These are phyloP conservation scores for Trichoderma hamatum DNA, from an alignment of 2,329 filamentous ascomycete species.

Conservation along the genomic window DNA sequence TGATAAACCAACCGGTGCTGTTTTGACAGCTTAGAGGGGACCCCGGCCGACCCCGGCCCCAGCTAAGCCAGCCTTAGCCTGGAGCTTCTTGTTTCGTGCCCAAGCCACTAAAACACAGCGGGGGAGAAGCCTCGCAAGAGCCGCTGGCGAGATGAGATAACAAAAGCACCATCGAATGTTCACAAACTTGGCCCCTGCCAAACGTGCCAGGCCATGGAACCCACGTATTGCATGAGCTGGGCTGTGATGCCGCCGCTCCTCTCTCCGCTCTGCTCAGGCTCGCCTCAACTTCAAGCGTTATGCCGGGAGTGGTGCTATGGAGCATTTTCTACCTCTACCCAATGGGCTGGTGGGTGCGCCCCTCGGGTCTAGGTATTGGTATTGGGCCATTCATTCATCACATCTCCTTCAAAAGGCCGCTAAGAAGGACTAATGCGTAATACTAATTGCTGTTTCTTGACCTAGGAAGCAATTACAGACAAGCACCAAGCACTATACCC, in stretches of 20 bases:
- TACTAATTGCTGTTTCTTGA: too few species aligned
- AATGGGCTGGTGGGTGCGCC: background rate
- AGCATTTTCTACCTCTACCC: background rate
- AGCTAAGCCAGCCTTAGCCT: background rate
- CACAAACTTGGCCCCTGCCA: background rate
- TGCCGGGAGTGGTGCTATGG: background rate
- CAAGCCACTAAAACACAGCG: slow-evolving; percentile 2
- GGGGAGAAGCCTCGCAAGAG: background rate
- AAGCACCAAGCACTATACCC: too few species aligned
- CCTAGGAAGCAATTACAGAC: too few species aligned
- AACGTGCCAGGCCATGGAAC: background rate
- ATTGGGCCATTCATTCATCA: background rate
- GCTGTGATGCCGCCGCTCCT: background rate
- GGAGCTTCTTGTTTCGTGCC: background rate
- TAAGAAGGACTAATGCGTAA: too few species aligned
- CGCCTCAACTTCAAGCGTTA: background rate
- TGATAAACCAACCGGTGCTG: slow-evolving; percentile 15
- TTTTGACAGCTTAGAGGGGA: slow-evolving; percentile 11
- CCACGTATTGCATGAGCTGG: background rate
- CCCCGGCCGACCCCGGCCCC: background rate
- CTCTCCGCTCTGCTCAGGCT: background rate
- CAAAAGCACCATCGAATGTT: background rate
- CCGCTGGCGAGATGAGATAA: background rate
- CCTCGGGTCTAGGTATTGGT: background rate
- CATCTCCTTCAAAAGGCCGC: too few species aligned